These are phyloP conservation scores for Eucommia ulmoides DNA, from an alignment of 257 asterid species.

Conservation along the genomic window DNA sequence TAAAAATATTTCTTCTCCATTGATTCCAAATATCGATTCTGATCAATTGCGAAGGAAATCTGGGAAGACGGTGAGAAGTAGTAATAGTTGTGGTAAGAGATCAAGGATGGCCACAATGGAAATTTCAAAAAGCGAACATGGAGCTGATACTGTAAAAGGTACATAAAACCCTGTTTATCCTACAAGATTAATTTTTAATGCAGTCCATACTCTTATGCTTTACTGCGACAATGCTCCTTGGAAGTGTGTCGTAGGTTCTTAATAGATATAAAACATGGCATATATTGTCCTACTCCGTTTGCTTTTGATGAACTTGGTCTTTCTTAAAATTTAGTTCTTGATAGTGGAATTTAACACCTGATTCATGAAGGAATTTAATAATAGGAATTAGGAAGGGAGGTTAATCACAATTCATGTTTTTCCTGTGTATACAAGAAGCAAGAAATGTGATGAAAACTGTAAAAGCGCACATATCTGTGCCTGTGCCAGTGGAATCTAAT, in stretches of 20 bases:
- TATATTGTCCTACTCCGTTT: background rate
- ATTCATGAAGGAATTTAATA: no score
- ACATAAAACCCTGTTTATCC: conserved; percentile 33
- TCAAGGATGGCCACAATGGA: conserved; percentile 42
- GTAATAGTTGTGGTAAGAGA: conserved; percentile 39
- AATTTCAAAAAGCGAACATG: conserved; percentile 28
- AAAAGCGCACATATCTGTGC: no score
- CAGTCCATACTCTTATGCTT: conserved; percentile 5
- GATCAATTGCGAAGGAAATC: conserved; percentile 27
- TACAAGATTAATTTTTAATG: conserved; percentile 35
- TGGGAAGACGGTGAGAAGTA: conserved; percentile 39
- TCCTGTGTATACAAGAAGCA: no score
- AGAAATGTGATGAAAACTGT: no score
- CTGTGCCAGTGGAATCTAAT: no score
- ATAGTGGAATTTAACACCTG: no score
- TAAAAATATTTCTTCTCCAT: conserved; percentile 17
- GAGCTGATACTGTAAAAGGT: conserved; percentile 32
- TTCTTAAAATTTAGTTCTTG: conserved; percentile 4
- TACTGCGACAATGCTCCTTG: no score
- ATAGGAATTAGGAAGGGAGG: no score
- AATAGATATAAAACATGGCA: background rate
- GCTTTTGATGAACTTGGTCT: background rate
- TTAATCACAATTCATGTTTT: no score
- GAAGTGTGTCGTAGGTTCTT: background rate
- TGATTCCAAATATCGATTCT: conserved; percentile 23